Evolutionary conservation across 2,329 filamentous ascomycete genomes (phyloP), one percentile per base, ranked within the genome.

Genomic region (Arachnopeziza araneosa): DNA sequence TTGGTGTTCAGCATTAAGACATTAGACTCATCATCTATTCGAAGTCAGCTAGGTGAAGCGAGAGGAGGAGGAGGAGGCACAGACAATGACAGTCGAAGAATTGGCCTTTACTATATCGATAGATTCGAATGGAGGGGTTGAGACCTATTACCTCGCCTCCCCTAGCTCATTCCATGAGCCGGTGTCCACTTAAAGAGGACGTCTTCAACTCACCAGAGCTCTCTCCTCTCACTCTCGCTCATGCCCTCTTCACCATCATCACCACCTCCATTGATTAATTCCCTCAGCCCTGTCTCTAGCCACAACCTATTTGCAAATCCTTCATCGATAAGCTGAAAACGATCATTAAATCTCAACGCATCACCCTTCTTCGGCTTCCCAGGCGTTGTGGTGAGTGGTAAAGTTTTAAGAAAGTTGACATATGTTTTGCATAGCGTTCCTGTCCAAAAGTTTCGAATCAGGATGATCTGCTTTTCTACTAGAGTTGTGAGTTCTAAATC

Each of bases 51-150:
- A 55, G 21, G 36, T 56, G 48, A 55, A 69, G 4, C 51, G 22
- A 54, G 17, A 50, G 32, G 9, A n/a, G 58, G 14, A n/a, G 10
- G n/a, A 48, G 26, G n/a, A 24, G 30, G 52, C 50, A 82, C 88
- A 69, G 82, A 93, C 91, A 97, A 73, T 97, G 93, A 68, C 90
- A 88, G 70, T 92, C 92, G 72, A 97, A 97, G 73, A 93, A 96
- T 72, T 97, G 92, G 0, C 90, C 91, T 65, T 88, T 84, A 0
- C 82, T 83, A 74, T 97, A 97, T 23, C 93, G 84, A 76, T 97
- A 97, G 30, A 97, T 84, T 36, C 93, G 82, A 58, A 97, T 96
- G 66, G 96, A 96, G 9, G 90, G 85, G 73, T 91, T 96, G 61
- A 97, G 76, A 0, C 92, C 92, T n/a, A 96, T 76, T 0, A 90